A percentile compares a stretch with the other conserved stretches of the same genome.
Evolutionary conservation across 148 eudicot genomes (phyloP).

Genomic region (Chenopodium album): DNA sequence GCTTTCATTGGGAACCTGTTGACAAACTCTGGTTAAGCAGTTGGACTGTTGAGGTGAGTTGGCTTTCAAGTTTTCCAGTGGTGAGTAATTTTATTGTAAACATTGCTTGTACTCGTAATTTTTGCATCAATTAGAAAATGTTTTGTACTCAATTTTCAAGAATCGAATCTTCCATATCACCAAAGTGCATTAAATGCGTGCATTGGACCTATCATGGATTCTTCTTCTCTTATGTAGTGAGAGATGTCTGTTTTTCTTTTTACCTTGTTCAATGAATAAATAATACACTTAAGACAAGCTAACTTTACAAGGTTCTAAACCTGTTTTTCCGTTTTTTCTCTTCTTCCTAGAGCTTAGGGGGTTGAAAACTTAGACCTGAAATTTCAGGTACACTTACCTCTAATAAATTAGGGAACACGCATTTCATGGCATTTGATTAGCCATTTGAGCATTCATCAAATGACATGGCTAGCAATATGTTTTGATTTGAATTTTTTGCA

Average conservation of each 20-base stretch:
- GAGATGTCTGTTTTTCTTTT: constrained; percentile 82
- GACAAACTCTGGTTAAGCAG: constrained; percentile 25
- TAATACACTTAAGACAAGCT: constrained; percentile 35
- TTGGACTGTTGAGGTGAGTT: constrained; percentile 24
- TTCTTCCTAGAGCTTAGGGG: constrained; percentile 52
- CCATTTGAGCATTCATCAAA: not conserved
- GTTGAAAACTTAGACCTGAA: constrained; percentile 36
- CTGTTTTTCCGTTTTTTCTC: constrained; percentile 43
- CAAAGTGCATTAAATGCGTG: constrained; percentile 66
- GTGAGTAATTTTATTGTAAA: constrained; percentile 13
- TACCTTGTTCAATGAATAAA: constrained; percentile 40
- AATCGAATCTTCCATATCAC: constrained; percentile 91
- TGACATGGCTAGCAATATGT: too few relatives aligned
- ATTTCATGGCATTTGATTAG: not conserved
- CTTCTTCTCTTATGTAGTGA: constrained; percentile 59
- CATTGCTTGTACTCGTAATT: constrained; percentile 18
- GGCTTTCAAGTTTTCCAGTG: constrained; percentile 2
- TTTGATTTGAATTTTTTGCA: too few relatives aligned
- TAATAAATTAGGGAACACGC: not conserved
- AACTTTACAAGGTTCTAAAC: constrained; percentile 66
- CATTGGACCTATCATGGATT: constrained; percentile 63
- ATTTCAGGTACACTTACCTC: not conserved
- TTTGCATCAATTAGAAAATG: constrained; percentile 32
- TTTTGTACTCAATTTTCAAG: constrained; percentile 49
- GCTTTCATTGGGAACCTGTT: constrained; percentile 36